These are phyloP conservation scores for Xylaria polymorpha DNA, from an alignment of 2,329 filamentous ascomycete species.

Conservation along the genomic window DNA sequence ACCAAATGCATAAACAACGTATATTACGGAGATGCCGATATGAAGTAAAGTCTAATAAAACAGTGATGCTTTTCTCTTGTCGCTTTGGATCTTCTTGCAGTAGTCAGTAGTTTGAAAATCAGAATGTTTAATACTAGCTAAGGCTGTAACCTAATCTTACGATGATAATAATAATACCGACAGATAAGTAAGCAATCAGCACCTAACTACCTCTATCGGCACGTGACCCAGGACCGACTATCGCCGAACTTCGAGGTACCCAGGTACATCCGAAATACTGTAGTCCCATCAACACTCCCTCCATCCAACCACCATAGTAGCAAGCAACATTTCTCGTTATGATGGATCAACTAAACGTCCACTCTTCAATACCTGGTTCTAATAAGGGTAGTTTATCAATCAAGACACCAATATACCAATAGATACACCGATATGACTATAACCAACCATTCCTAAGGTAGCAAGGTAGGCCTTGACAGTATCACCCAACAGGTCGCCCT, in stretches of 20 bases:
- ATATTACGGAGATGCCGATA: neutral
- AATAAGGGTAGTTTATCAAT: neutral
- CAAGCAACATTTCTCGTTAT: neutral
- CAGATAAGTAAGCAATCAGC: slow-evolving; percentile 8
- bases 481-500: neutral
- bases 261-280: neutral
- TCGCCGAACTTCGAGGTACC: neutral
- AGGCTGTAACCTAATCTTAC: neutral
- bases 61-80: neutral
- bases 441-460: neutral
- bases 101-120: neutral
- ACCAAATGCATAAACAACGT: neutral
- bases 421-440: neutral
- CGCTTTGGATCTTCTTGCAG: neutral
- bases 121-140: neutral
- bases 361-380: neutral
- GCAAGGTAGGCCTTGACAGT: neutral
- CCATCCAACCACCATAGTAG: neutral
- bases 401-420: neutral
- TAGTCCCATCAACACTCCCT: too few species aligned
- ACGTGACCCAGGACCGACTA: slow-evolving; percentile 7
- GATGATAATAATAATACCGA: neutral
- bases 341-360: neutral
- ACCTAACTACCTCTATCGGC: slow-evolving; percentile 6
- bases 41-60: neutral